Evolutionary conservation across 177 flowering plant species (phyloP).

Genomic region (Telopea speciosissima): DNA sequence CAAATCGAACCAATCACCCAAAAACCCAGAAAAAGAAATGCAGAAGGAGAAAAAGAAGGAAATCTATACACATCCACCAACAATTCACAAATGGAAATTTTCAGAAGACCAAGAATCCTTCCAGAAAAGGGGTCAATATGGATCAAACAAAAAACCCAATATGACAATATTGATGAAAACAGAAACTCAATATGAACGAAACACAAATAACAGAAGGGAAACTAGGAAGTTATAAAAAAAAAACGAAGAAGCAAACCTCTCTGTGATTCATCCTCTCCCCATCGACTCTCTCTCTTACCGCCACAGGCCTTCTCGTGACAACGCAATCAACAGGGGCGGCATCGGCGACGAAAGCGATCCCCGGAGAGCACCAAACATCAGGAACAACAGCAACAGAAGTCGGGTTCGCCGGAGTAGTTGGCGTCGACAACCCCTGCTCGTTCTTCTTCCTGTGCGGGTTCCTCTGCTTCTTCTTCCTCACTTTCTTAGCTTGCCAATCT

Average conservation of each 20-base stretch:
- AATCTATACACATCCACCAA: neutral
- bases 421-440: slow-evolving; percentile 5
- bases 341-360: slow-evolving; percentile 51
- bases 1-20: neutral
- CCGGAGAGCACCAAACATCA: slow-evolving; percentile 86
- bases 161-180: no score
- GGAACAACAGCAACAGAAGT: slow-evolving; percentile 33
- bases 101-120: no score
- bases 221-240: neutral
- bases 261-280: slow-evolving; percentile 37
- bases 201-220: neutral
- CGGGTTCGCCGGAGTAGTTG: slow-evolving; percentile 1
- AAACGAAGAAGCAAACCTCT: slow-evolving; percentile 39
- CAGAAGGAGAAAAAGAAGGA: neutral
- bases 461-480: slow-evolving; percentile 46
- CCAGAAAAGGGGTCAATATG: neutral
- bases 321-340: slow-evolving; percentile 69
- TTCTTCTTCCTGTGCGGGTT: slow-evolving; percentile 19
- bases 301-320: slow-evolving; percentile 41
- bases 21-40: neutral
- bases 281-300: slow-evolving; percentile 46
- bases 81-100: neutral
- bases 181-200: neutral
- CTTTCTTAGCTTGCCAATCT: slow-evolving; percentile 36
- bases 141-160: neutral